These are phyloP conservation scores for Globisporangium irregulare DNA, from an alignment of 352 stramenopile genomes.

Conservation along the genomic window DNA sequence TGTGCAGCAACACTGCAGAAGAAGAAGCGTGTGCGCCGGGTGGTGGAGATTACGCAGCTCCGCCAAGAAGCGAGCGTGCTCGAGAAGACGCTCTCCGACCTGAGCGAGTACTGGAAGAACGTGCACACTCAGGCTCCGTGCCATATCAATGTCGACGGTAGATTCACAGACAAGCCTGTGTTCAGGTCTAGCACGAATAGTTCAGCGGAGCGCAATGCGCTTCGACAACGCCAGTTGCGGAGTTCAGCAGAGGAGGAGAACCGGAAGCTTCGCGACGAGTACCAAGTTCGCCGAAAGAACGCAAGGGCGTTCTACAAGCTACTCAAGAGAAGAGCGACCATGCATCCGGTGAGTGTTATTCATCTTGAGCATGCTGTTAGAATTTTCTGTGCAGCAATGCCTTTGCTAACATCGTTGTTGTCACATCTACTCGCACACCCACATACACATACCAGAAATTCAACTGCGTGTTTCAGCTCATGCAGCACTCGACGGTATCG, in stretches of 20 bases:
- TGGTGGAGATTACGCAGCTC: background rate
- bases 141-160: too few relatives aligned
- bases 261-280: background rate
- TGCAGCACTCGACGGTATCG: background rate
- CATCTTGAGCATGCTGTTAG: background rate
- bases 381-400: background rate
- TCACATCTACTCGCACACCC: background rate
- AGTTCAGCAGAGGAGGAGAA: background rate
- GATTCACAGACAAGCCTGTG: background rate
- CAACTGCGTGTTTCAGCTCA: background rate
- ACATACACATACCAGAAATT: background rate
- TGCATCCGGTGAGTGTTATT: background rate
- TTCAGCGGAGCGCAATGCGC: background rate
- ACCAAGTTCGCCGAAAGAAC: background rate
- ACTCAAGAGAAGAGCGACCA: background rate
- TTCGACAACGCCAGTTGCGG: background rate
- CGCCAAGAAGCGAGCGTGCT: background rate
- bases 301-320: background rate
- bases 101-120: constrained; percentile 1
- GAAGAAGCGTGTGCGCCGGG: background rate
- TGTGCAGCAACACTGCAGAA: background rate
- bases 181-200: background rate
- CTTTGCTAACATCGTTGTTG: background rate
- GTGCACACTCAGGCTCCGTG: too few relatives aligned
- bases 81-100: background rate